phyloP scores from a whole-genome alignment of 2,329 filamentous ascomycete species.

The Albophoma yamanashiensis region DNA sequence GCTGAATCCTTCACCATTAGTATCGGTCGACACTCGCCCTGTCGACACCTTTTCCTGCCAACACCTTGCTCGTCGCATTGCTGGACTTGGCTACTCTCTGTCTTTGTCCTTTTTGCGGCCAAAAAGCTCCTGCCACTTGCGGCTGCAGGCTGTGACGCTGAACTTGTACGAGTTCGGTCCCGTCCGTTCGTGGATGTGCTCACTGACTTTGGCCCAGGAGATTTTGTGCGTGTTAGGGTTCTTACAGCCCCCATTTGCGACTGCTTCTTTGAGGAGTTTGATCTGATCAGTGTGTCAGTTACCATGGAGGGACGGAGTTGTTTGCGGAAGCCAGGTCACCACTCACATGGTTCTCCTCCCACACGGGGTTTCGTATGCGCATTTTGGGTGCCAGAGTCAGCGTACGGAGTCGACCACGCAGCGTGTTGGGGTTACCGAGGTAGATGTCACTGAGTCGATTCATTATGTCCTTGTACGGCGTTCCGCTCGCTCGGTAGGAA shows the following conservation, averaged over 20 bases:
- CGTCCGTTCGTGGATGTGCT: constrained; percentile 34
- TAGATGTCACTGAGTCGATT: neutral
- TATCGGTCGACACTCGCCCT: neutral
- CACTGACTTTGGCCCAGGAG: constrained; percentile 46
- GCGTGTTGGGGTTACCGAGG: constrained; percentile 1
- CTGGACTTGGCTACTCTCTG: neutral
- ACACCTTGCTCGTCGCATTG: neutral
- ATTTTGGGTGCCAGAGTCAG: neutral
- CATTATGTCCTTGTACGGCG: constrained; percentile 1
- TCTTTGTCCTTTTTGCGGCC: constrained; percentile 2
- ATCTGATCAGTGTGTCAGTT: constrained; percentile 19
- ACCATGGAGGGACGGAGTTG: too few relatives aligned
- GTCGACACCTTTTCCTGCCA: neutral
- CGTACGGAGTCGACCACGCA: neutral
- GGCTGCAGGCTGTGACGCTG: constrained; percentile 46
- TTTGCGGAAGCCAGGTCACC: too few relatives aligned
- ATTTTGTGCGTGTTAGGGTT: constrained; percentile 26
- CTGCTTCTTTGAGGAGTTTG: constrained; percentile 31
- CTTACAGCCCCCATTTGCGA: constrained; percentile 23
- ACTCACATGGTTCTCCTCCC: constrained; percentile 1
- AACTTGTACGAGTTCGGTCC: constrained; percentile 47
- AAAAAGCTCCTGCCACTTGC: constrained; percentile 40
- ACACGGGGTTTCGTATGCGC: constrained; percentile 2
- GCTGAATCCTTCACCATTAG: too few relatives aligned
- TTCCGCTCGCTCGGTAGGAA: neutral